Percentiles rank a stretch among this genome's conserved stretches.
phyloP scores from a whole-genome alignment of 2,329 filamentous ascomycete genomes.

The Atkinsonella texensis region DNA sequence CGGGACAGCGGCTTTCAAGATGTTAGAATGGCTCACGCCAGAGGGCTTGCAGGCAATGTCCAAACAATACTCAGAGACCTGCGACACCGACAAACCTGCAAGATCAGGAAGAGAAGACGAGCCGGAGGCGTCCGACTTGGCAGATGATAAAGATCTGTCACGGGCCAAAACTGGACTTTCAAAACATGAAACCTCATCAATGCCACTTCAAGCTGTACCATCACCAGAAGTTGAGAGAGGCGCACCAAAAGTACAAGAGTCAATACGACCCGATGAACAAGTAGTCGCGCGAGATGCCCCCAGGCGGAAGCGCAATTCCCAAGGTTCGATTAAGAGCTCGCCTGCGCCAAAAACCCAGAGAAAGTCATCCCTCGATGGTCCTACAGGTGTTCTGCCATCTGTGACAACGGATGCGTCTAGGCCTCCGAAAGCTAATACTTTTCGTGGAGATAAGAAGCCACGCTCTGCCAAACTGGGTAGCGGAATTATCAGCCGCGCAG shows the following conservation, averaged over 20 bases:
- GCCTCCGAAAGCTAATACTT: constrained; percentile 18
- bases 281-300: constrained; percentile 4
- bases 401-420: constrained; percentile 18
- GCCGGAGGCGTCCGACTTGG: neutral
- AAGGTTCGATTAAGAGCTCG: constrained; percentile 11
- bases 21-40: constrained; percentile 59
- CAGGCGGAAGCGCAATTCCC: constrained; percentile 9
- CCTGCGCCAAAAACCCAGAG: constrained; percentile 18
- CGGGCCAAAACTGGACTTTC: neutral
- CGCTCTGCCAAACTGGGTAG: constrained; percentile 19
- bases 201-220: neutral
- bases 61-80: constrained; percentile 18
- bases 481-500: constrained; percentile 14
- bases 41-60: constrained; percentile 39
- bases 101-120: neutral
- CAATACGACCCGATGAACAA: constrained; percentile 4
- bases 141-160: neutral
- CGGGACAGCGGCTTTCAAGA: constrained; percentile 53
- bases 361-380: constrained; percentile 20
- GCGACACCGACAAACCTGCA: constrained; percentile 6
- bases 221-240: neutral
- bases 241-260: neutral
- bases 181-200: neutral
- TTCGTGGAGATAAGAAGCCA: constrained; percentile 23
- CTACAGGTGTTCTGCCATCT: constrained; percentile 9